Evolutionary conservation across 2,329 filamentous ascomycete genomes (phyloP).

Genomic region (Aspergillus texensis): DNA sequence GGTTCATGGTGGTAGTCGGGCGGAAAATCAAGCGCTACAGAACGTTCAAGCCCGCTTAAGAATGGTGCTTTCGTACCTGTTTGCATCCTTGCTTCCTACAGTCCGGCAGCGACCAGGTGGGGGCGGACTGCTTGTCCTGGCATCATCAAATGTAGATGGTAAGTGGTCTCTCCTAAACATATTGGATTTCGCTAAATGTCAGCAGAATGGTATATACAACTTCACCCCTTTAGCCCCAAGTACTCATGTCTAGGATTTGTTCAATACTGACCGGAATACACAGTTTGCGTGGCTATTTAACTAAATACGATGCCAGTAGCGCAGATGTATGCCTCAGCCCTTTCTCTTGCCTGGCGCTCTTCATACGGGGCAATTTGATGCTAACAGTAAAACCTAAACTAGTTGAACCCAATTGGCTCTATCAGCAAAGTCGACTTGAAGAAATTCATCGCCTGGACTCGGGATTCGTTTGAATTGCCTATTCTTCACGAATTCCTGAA

Average conservation of each 20-base stretch:
- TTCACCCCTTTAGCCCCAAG: background rate
- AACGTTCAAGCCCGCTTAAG: constrained; percentile 68
- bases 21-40: constrained; percentile 68
- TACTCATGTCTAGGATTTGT: background rate
- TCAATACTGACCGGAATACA: constrained; percentile 37
- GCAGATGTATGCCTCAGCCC: constrained; percentile 52
- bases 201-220: constrained; percentile 30
- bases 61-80: constrained; percentile 68
- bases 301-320: constrained; percentile 68
- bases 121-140: constrained; percentile 65
- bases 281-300: constrained; percentile 58
- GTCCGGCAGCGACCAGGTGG: constrained; percentile 60
- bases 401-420: constrained; percentile 46
- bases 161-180: constrained; percentile 5
- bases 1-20: constrained; percentile 63
- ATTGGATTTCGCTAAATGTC: constrained; percentile 10
- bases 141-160: constrained; percentile 66
- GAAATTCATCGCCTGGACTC: constrained; percentile 69
- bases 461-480: constrained; percentile 61
- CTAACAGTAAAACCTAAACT: constrained; percentile 5
- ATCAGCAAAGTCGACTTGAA: constrained; percentile 71
- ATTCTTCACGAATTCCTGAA: constrained; percentile 68
- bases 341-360: background rate
- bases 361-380: background rate
- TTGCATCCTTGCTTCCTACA: constrained; percentile 65